phyloP scores from a whole-genome alignment of 148 eudicot genomes.

The Selenicereus undatus region DNA sequence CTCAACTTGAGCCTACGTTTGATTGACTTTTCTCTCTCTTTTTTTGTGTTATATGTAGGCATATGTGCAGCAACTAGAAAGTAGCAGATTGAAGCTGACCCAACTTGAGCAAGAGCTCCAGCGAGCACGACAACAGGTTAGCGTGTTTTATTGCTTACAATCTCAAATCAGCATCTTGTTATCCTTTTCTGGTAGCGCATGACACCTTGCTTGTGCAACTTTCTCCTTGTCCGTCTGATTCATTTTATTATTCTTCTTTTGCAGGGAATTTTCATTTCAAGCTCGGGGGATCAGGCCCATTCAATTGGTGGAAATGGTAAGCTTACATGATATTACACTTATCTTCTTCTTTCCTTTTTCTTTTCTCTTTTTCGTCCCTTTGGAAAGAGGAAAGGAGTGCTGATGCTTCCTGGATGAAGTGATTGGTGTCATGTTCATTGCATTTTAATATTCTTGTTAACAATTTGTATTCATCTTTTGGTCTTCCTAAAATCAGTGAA shows the following conservation, averaged over 20 bases:
- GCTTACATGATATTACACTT: slow-evolving; percentile 1
- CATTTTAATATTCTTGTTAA: not conserved
- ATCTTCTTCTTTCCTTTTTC: not conserved
- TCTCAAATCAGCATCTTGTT: not conserved
- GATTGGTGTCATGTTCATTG: not conserved
- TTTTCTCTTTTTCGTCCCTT: not conserved
- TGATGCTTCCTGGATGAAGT: not conserved
- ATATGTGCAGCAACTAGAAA: slow-evolving; percentile 52
- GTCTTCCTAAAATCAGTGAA: not conserved
- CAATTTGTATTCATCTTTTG: not conserved
- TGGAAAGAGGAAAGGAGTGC: not conserved
- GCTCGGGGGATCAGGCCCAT: slow-evolving; percentile 52
- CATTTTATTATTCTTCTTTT: not conserved
- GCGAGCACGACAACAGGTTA: slow-evolving; percentile 57
- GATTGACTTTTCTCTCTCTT: not conserved
- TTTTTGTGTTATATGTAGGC: slow-evolving; percentile 30
- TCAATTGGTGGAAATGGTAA: slow-evolving; percentile 49
- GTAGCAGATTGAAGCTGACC: slow-evolving; percentile 51
- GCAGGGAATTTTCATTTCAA: slow-evolving; percentile 50
- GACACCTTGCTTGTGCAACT: not conserved
- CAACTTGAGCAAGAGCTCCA: slow-evolving; percentile 59
- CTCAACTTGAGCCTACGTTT: not conserved
- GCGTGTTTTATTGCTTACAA: not conserved
- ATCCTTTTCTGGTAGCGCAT: not conserved
- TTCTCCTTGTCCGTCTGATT: not conserved